Base-by-base conservation (phyloP, 2,329 filamentous ascomycete species). In the Colletotrichum theobromicola region DNA sequence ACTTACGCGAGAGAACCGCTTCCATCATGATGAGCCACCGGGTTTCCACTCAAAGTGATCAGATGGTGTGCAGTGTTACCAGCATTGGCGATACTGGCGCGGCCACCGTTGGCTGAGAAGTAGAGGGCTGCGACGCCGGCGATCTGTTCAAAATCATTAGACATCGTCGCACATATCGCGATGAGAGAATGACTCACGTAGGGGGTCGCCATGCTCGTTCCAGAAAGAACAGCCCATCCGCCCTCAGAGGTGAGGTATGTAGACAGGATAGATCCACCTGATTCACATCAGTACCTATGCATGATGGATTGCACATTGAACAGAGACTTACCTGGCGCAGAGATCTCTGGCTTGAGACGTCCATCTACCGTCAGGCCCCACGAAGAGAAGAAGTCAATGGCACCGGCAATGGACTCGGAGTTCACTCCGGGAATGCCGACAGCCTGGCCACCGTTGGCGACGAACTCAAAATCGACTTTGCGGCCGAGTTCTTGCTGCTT, bases 281-380 rank as follows among this genome's bases (percentile, higher is more conserved):
- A 12, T 16, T 4, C 8, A 15, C 8, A 50, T 30, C 4, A 26
- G 26, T 16, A n/a, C n/a, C n/a, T n/a, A 30, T 9, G 0, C 18
- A 6, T 5, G 24, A n/a, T n/a, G 28, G 24, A n/a, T n/a, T 16
- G 10, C 0, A 37, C 4, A 0, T 5, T 64, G 1, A 26, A 9
- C 5, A 46, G 0, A 16, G 3, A 30, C 50, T 15, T 32, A 60
- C 90, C 90, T 2, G 89, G 89, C 1, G 88, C 84, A 12, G 86
- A 87, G 42, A 91, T 80, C 77, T 91, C 86, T 2, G 90, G 90
- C 80, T 90, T 90, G 55, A 89, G 81, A 60, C 88, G 86, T 76
- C 91, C 83, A 78, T 93, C 90, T 78, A 87, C 91, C 2, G 87
- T 90, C 4, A 90, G 90, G 5, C 91, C 90, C 90, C 90, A 93